Conservation (phyloP, 78 protist genomes). For the slime mould (Dictyostelium discoideum) region DNA sequence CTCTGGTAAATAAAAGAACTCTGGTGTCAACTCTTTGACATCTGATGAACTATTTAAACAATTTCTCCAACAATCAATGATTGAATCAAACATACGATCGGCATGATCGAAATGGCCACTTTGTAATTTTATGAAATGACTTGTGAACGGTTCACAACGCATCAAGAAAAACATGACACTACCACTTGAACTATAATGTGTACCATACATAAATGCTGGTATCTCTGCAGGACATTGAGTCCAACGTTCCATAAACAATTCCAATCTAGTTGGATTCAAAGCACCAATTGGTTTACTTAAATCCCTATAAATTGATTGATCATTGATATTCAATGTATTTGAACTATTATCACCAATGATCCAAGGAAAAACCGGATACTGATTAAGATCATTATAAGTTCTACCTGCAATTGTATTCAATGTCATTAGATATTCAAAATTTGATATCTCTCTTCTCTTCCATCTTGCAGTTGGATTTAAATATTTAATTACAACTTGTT, state of each 20-base stretch:
- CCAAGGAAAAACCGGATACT: conserved; percentile 95
- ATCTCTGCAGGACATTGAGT: conserved; percentile 71
- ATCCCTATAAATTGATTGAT: conserved; percentile 86
- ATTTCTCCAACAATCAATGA: conserved; percentile 93
- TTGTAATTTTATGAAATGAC: conserved; percentile 63
- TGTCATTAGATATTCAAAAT: conserved; percentile 94
- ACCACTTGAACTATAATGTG: conserved; percentile 94
- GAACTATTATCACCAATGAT: conserved; percentile 88
- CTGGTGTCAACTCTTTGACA: conserved; percentile 95
- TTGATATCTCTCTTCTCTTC: conserved; percentile 81
- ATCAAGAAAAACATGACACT: conserved; percentile 91
- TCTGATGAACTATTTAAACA: conserved; percentile 89
- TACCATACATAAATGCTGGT: conserved; percentile 96
- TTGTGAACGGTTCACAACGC: conserved; percentile 94
- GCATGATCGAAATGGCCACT: conserved; percentile 96
- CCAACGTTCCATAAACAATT: conserved; percentile 71
- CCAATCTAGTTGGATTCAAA: conserved; percentile 79
- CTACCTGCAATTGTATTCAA: conserved; percentile 94
- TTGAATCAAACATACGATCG: conserved; percentile 96
- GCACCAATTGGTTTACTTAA: conserved; percentile 93
- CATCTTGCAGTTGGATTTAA: conserved; percentile 77
- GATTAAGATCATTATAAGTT: conserved; percentile 73
- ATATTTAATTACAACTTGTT: conserved; percentile 30
- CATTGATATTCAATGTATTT: conserved; percentile 79
- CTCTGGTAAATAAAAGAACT: conserved; percentile 94